Percentiles rank a stretch among this genome's conserved stretches.
Conservation (phyloP, 208 protist species). For the Leptomonas pyrrhocoris region DNA sequence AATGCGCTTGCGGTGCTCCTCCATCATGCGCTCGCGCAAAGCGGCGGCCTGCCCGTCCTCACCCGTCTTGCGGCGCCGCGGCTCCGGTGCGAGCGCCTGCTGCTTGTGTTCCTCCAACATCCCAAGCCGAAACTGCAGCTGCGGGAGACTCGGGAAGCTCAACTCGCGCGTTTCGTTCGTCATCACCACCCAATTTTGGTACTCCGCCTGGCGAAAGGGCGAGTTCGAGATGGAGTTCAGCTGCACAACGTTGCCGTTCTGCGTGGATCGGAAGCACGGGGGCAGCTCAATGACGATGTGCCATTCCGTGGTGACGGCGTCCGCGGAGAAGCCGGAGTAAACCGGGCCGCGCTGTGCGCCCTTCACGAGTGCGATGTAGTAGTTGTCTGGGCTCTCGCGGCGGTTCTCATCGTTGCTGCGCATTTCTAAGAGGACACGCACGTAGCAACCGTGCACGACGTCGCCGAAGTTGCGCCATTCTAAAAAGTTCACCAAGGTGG, state of each 20-base stretch:
- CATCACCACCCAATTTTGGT: slow-evolving; percentile 86
- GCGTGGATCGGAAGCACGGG: slow-evolving; percentile 81
- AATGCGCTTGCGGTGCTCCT: slow-evolving; percentile 38
- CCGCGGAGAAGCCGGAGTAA: slow-evolving; percentile 90
- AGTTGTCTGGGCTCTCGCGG: slow-evolving; percentile 79
- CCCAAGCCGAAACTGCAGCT: slow-evolving; percentile 81
- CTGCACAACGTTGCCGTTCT: slow-evolving; percentile 89
- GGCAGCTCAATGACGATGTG: slow-evolving; percentile 92
- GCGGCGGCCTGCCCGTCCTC: slow-evolving; percentile 54
- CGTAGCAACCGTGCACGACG: slow-evolving; percentile 86
- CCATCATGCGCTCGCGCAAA: slow-evolving; percentile 47
- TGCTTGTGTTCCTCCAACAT: slow-evolving; percentile 90
- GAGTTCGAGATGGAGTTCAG: slow-evolving; percentile 93
- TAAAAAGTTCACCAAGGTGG: slow-evolving; percentile 84
- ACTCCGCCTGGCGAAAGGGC: slow-evolving; percentile 82
- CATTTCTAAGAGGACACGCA: slow-evolving; percentile 91
- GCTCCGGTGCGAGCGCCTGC: slow-evolving; percentile 62
- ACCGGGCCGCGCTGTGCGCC: slow-evolving; percentile 68
- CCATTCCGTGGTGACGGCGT: slow-evolving; percentile 82
- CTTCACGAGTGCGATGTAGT: slow-evolving; percentile 91
- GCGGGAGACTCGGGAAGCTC: slow-evolving; percentile 70
- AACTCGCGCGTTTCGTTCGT: slow-evolving; percentile 45
- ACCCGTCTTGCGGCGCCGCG: slow-evolving; percentile 52
- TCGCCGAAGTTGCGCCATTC: slow-evolving; percentile 87
- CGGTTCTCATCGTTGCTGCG: slow-evolving; percentile 69